phyloP scores from a whole-genome alignment of 306 rosid species.

The Cucumis cinereus region DNA sequence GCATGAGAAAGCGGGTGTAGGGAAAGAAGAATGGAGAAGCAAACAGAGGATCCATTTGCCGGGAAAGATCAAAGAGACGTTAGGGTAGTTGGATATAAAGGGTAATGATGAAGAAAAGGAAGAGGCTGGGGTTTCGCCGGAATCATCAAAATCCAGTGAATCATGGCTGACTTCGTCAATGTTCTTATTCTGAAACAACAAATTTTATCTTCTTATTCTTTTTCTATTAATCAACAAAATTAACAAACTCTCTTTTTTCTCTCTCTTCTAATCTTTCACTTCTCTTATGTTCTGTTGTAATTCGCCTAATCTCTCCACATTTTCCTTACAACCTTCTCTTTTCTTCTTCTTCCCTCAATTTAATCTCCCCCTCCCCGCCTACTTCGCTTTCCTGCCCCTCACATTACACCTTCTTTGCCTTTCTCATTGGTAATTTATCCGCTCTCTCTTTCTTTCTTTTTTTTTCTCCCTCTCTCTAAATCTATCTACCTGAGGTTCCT shows the following conservation, averaged over 20 bases:
- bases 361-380: background rate
- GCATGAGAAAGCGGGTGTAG: background rate
- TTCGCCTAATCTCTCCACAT: background rate
- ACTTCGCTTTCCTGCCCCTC: conserved; percentile 3
- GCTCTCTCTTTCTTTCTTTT: background rate
- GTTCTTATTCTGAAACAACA: background rate
- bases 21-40: background rate
- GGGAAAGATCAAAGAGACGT: conserved; percentile 2
- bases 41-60: background rate
- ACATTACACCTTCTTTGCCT: background rate
- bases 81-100: background rate
- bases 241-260: background rate
- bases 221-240: background rate
- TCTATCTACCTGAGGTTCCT: background rate
- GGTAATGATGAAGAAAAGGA: background rate
- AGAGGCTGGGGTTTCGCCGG: background rate
- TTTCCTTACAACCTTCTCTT: background rate
- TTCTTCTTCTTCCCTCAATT: background rate
- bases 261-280: background rate
- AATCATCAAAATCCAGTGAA: background rate
- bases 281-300: background rate
- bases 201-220: too few relatives aligned
- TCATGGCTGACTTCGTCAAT: background rate
- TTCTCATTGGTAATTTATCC: background rate
- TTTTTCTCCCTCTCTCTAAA: background rate